A percentile compares a stretch with the other conserved stretches of the same genome.
Conservation (phyloP, 148 eudicot species). For the Rhododendron griersonianum region DNA sequence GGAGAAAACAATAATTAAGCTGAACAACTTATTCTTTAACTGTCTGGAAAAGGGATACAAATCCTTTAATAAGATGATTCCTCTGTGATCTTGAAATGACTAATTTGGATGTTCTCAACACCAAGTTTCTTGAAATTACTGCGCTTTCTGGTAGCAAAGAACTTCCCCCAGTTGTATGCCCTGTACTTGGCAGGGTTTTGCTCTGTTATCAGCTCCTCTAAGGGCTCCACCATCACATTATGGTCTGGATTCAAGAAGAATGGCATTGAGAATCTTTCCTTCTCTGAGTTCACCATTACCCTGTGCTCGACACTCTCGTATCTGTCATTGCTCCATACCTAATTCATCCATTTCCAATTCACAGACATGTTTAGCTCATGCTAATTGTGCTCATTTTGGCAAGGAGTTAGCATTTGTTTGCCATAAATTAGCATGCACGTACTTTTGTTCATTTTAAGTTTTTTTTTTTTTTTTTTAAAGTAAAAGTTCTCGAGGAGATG, state of each 20-base stretch:
- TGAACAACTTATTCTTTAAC: not conserved
- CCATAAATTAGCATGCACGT: not conserved
- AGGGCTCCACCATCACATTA: constrained; percentile 46
- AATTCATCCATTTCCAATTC: not conserved
- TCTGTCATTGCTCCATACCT: constrained; percentile 74
- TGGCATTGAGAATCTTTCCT: constrained; percentile 53
- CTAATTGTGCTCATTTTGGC: not conserved
- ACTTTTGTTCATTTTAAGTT: too few species aligned
- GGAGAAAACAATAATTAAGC: not conserved
- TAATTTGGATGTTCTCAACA: constrained; percentile 56
- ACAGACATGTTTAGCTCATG: not conserved
- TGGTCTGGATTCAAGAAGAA: constrained; percentile 53
- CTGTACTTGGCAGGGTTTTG: constrained; percentile 46
- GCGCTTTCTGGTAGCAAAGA: constrained; percentile 35
- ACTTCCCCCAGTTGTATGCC: constrained; percentile 55
- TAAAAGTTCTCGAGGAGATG: too few species aligned
- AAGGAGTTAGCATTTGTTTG: not conserved
- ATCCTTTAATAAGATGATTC: not conserved
- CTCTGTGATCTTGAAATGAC: constrained; percentile 29
- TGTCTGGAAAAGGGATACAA: not conserved
- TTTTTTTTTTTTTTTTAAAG: too few species aligned
- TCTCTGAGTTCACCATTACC: constrained; percentile 46
- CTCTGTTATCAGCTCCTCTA: constrained; percentile 38
- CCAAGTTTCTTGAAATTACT: constrained; percentile 65
- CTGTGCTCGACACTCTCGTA: constrained; percentile 69